Evolutionary conservation across 2,329 filamentous ascomycete species (phyloP).

Genomic region (Myriangium duriaei): DNA sequence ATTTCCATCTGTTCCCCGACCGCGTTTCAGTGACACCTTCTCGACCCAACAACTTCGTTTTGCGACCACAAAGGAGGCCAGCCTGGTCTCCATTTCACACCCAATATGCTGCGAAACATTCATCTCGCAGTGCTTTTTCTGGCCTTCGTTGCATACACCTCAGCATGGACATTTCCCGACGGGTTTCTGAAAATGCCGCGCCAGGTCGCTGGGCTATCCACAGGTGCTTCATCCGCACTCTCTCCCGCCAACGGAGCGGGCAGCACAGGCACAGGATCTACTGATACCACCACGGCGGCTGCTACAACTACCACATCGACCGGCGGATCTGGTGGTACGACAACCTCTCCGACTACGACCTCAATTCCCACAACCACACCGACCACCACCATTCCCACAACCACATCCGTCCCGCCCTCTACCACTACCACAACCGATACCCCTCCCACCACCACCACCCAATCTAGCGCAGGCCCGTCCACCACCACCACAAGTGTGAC

Average conservation of each 20-base stretch:
- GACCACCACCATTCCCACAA: conserved; percentile 7
- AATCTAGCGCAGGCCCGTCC: conserved; percentile 17
- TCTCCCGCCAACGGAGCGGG: neutral
- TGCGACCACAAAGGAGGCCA: neutral
- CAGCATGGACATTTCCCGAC: conserved; percentile 1
- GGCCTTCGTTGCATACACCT: conserved; percentile 4
- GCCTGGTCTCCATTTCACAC: neutral
- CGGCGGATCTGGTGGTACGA: neutral
- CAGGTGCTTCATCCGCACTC: neutral
- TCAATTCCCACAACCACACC: conserved; percentile 9
- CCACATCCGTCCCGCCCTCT: conserved; percentile 8
- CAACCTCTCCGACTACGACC: conserved; percentile 8
- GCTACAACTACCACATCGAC: conserved; percentile 5
- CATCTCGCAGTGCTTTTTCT: conserved; percentile 7
- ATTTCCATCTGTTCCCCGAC: too few relatives aligned
- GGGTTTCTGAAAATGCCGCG: conserved; percentile 4
- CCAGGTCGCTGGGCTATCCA: neutral
- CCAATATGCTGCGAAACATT: conserved; percentile 8
- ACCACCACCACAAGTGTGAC: conserved; percentile 20
- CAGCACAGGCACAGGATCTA: neutral
- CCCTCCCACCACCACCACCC: conserved; percentile 15
- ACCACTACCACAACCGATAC: conserved; percentile 9
- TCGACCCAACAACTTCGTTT: too few relatives aligned
- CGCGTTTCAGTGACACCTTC: too few relatives aligned
- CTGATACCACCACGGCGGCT: conserved; percentile 6